phyloP scores from a whole-genome alignment of 805 yeast genomes.

The Saturnispora besseyi region DNA sequence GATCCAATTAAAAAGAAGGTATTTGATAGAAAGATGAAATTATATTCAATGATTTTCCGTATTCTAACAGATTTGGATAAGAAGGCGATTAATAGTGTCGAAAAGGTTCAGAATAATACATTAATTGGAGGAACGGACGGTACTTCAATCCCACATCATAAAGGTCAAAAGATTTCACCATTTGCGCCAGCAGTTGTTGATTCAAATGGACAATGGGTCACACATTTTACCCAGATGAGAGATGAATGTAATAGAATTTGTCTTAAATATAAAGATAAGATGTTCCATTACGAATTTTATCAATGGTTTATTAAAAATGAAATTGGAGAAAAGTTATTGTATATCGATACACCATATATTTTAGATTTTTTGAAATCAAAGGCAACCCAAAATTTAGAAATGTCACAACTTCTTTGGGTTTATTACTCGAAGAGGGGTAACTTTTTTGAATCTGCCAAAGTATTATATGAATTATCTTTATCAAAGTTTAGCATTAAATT shows the following conservation, averaged over 20 bases:
- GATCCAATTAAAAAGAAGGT: constrained; percentile 44
- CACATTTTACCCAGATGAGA: constrained; percentile 50
- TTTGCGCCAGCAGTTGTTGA: constrained; percentile 20
- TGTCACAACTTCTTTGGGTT: constrained; percentile 81
- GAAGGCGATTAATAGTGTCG: constrained; percentile 39
- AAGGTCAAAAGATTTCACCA: background rate
- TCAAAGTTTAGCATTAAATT: constrained; percentile 64
- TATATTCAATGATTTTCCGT: constrained; percentile 69
- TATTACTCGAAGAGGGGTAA: constrained; percentile 78
- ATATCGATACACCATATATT: constrained; percentile 73
- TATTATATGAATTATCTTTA: constrained; percentile 61
- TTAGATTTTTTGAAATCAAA: constrained; percentile 67
- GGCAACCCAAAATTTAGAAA: constrained; percentile 51
- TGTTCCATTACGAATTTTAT: constrained; percentile 87
- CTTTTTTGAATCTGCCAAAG: constrained; percentile 76
- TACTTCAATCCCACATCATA: background rate
- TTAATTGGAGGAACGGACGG: constrained; percentile 12
- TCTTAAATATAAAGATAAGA: constrained; percentile 63
- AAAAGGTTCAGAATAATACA: constrained; percentile 19
- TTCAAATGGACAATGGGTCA: constrained; percentile 30
- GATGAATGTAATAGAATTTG: constrained; percentile 69
- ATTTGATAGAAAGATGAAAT: constrained; percentile 43
- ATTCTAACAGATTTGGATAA: constrained; percentile 66
- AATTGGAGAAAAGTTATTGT: constrained; percentile 65
- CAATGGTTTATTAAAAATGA: constrained; percentile 85